Conservation (phyloP, 1,139 yeast species). For the Debaryomyces coudertii region DNA sequence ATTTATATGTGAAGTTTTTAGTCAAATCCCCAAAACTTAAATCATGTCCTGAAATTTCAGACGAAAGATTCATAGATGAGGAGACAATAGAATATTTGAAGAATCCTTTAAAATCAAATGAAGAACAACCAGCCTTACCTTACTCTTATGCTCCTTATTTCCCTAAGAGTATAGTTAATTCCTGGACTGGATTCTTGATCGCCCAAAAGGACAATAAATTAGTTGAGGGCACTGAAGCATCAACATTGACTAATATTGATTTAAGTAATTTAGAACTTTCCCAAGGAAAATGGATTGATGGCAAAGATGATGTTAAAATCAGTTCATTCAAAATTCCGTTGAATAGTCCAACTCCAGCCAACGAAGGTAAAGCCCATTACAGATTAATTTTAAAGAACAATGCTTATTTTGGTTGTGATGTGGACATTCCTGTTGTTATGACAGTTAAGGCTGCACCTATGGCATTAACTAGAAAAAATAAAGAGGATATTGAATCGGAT, state of each 20-base stretch:
- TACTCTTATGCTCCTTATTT: conserved; percentile 69
- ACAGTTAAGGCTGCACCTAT: conserved; percentile 57
- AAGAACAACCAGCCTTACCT: conserved; percentile 68
- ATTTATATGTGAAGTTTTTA: conserved; percentile 73
- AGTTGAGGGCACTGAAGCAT: conserved; percentile 63
- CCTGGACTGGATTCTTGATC: conserved; percentile 71
- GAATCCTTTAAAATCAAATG: conserved; percentile 71
- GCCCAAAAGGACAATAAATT: conserved; percentile 79
- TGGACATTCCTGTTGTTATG: conserved; percentile 68
- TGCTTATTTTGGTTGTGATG: conserved; percentile 71
- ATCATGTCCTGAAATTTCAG: conserved; percentile 54
- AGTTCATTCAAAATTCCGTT: conserved; percentile 78
- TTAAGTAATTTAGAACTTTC: conserved; percentile 57
- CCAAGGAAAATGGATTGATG: conserved; percentile 52
- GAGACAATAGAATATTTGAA: conserved; percentile 67
- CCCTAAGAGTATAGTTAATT: conserved; percentile 57
- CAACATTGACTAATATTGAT: conserved; percentile 55
- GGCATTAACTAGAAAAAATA: conserved; percentile 16
- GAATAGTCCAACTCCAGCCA: conserved; percentile 70
- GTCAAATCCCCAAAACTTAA: conserved; percentile 73
- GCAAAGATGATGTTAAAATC: conserved; percentile 50
- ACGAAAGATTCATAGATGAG: conserved; percentile 40
- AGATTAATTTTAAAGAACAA: conserved; percentile 65
- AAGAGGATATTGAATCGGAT: conserved; percentile 24
- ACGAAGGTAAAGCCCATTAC: conserved; percentile 63